Conservation (phyloP, 192 early-diverging fungal genomes). For the Gonapodya prolifera region DNA sequence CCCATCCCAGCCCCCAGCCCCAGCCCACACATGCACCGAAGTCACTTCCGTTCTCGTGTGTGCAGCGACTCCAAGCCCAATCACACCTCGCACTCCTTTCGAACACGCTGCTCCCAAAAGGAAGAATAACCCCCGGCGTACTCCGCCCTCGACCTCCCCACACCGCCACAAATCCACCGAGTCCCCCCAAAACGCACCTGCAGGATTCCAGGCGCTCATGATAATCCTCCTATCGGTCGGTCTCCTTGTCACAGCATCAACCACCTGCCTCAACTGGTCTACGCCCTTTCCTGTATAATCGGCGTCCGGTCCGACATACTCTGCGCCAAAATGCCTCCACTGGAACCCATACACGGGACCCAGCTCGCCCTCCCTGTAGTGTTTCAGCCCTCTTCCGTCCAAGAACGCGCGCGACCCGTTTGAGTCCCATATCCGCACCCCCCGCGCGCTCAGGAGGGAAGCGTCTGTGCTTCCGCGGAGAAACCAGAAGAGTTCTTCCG, state of each 20-base stretch:
- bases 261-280: slow-evolving; percentile 81
- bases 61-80: too few relatives aligned
- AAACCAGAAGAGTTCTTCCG: slow-evolving; percentile 95
- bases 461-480: slow-evolving; percentile 79
- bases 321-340: slow-evolving; percentile 97
- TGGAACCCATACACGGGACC: slow-evolving; percentile 95
- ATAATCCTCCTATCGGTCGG: slow-evolving; percentile 89
- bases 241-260: slow-evolving; percentile 67
- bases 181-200: slow-evolving; percentile 37
- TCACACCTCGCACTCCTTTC: too few relatives aligned
- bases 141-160: too few relatives aligned
- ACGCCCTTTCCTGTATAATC: slow-evolving; percentile 87
- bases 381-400: slow-evolving; percentile 62
- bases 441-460: slow-evolving; percentile 57
- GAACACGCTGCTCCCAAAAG: too few relatives aligned
- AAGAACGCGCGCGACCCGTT: slow-evolving; percentile 85
- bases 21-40: too few relatives aligned
- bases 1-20: too few relatives aligned
- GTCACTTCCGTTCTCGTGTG: too few relatives aligned
- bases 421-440: slow-evolving; percentile 72
- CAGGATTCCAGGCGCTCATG: slow-evolving; percentile 93
- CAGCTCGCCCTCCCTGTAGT: slow-evolving; percentile 74
- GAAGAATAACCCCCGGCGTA: too few relatives aligned
- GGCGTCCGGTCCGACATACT: slow-evolving; percentile 65
- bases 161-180: background rate